phyloP scores from a whole-genome alignment of 2,329 filamentous ascomycete species.

The Dactylellina leptospora region DNA sequence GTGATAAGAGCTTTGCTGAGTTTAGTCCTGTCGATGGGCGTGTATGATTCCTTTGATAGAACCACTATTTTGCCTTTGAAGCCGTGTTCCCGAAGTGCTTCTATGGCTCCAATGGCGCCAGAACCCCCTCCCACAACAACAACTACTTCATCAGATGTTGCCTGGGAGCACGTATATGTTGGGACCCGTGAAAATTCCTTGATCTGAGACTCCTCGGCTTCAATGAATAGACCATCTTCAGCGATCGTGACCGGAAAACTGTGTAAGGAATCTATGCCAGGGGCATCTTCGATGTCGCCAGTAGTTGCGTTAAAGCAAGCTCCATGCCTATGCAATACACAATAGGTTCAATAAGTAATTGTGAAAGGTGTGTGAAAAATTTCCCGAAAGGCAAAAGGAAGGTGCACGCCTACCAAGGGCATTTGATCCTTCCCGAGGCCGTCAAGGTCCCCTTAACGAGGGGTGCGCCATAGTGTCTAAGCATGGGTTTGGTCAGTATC shows the following conservation, averaged over 20 bases:
- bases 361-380: too few species aligned
- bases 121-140: conserved; percentile 89
- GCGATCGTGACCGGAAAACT: conserved; percentile 83
- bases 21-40: conserved; percentile 92
- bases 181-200: conserved; percentile 78
- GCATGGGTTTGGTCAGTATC: too few species aligned
- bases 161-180: conserved; percentile 72
- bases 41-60: conserved; percentile 82
- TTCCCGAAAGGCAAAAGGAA: too few species aligned
- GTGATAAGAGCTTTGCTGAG: conserved; percentile 91
- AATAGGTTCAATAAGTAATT: neutral
- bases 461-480: conserved; percentile 89
- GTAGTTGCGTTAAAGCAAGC: conserved; percentile 91
- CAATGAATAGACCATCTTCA: conserved; percentile 83
- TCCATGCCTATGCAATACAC: conserved; percentile 59
- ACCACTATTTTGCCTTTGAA: conserved; percentile 82
- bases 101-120: conserved; percentile 80
- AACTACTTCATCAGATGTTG: conserved; percentile 65
- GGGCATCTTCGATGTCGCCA: conserved; percentile 94
- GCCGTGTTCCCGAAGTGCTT: conserved; percentile 82
- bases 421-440: conserved; percentile 82
- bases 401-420: conserved; percentile 91
- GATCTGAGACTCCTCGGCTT: conserved; percentile 79
- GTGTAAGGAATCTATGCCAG: conserved; percentile 84
- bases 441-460: conserved; percentile 85